Percentiles rank a stretch among this genome's conserved stretches.
Conservation (phyloP, 257 asterid species). For the Petrea volubilis region DNA sequence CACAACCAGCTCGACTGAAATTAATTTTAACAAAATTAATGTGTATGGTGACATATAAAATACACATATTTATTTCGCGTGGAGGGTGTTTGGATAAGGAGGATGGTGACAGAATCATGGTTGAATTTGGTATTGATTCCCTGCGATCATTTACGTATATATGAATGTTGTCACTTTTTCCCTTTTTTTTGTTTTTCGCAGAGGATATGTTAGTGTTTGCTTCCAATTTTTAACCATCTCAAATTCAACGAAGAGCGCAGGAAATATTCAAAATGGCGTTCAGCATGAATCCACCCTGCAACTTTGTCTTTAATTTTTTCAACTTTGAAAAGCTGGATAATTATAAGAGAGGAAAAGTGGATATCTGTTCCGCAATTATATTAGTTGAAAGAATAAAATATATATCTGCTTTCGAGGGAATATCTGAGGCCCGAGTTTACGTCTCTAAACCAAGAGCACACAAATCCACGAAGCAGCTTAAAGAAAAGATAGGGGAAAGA, state of each 20-base stretch:
- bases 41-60: too few species aligned
- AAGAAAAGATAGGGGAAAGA: constrained; percentile 32
- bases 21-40: too few species aligned
- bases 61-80: too few species aligned
- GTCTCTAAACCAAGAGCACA: constrained; percentile 33
- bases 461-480: constrained; percentile 29
- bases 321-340: constrained; percentile 52
- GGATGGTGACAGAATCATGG: constrained; percentile 1
- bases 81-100: too few species aligned
- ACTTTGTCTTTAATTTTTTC: constrained; percentile 29
- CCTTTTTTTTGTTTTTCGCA: not conserved
- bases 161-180: not conserved
- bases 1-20: too few species aligned
- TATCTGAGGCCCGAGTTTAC: constrained; percentile 53
- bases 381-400: constrained; percentile 26
- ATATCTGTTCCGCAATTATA: constrained; percentile 43
- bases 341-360: constrained; percentile 36
- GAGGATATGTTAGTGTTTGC: not conserved
- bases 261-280: constrained; percentile 47
- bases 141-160: constrained; percentile 2
- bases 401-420: constrained; percentile 34
- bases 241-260: not conserved
- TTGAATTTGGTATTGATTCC: constrained; percentile 9
- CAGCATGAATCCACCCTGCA: constrained; percentile 40
- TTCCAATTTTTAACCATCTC: not conserved